Conservation (phyloP, 2,329 filamentous ascomycete genomes). For the Penicillium sp. region DNA sequence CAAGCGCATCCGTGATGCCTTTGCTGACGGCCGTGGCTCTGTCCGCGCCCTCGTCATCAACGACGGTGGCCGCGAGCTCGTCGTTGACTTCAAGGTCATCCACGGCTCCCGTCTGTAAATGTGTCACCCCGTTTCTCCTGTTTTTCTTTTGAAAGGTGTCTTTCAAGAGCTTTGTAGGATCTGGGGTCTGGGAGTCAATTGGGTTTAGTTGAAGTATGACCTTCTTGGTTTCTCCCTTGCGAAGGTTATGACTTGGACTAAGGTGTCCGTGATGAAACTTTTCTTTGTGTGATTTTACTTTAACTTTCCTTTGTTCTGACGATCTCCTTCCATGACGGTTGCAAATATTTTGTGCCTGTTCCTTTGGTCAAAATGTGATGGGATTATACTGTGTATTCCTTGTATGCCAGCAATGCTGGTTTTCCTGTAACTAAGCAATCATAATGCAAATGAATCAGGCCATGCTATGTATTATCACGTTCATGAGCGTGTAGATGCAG, state of each 20-base stretch:
- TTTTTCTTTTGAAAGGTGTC: no score
- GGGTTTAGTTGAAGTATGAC: not conserved
- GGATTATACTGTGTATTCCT: conserved; percentile 7
- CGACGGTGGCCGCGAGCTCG: conserved; percentile 88
- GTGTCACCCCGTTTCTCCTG: conserved; percentile 11
- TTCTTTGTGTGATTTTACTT: conserved; percentile 21
- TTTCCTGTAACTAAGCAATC: conserved; percentile 12
- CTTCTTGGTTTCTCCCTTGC: not conserved
- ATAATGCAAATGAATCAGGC: conserved; percentile 4
- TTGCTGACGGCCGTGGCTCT: conserved; percentile 86
- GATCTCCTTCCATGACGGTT: conserved; percentile 21
- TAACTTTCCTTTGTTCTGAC: conserved; percentile 26
- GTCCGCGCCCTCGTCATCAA: conserved; percentile 94
- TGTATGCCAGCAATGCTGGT: not conserved
- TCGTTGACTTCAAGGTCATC: conserved; percentile 98
- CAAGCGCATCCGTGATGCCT: conserved; percentile 74
- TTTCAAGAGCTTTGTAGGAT: no score
- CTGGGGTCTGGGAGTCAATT: conserved; percentile 4
- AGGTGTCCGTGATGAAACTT: conserved; percentile 14
- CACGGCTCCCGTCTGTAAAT: conserved; percentile 68
- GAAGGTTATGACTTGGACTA: conserved; percentile 4
- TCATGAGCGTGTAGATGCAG: not conserved
- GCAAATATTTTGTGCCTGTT: conserved; percentile 12
- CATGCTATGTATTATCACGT: not conserved
- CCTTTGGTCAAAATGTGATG: conserved; percentile 20